phyloP scores from a whole-genome alignment of 2,329 filamentous ascomycete species.

The Cercospora sojina region DNA sequence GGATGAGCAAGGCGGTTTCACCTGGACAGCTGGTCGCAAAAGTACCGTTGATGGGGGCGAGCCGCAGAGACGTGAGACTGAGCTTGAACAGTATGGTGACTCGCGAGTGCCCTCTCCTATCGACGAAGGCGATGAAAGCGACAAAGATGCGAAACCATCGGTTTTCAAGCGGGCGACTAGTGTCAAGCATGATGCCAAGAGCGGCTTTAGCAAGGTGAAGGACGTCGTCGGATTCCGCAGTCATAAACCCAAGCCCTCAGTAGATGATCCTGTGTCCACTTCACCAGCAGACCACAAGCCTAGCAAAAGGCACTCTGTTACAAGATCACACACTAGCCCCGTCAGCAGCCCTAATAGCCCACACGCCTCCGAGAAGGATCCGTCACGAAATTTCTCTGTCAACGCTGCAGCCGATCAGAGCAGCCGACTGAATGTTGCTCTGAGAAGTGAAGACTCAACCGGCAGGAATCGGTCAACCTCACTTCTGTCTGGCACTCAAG shows the following conservation, averaged over 20 bases:
- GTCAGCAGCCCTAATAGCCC: conserved; percentile 33
- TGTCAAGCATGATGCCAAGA: conserved; percentile 76
- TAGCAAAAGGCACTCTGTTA: conserved; percentile 26
- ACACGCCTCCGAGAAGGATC: conserved; percentile 10
- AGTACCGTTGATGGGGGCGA: conserved; percentile 52
- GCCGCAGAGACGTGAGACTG: conserved; percentile 20
- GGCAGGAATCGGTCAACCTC: background rate
- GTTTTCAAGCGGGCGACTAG: conserved; percentile 78
- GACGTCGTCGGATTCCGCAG: conserved; percentile 68
- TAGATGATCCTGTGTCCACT: conserved; percentile 28
- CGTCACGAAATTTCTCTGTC: conserved; percentile 14
- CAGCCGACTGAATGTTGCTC: conserved; percentile 19
- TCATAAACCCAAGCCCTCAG: conserved; percentile 41
- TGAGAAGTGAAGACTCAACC: conserved; percentile 1
- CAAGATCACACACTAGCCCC: conserved; percentile 31
- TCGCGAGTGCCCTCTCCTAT: conserved; percentile 20
- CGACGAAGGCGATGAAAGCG: conserved; percentile 38
- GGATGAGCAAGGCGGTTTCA: conserved; percentile 54
- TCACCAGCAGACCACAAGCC: conserved; percentile 29
- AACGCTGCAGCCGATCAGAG: conserved; percentile 22
- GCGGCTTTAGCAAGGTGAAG: conserved; percentile 80
- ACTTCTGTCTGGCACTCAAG: conserved; percentile 10
- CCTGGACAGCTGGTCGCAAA: conserved; percentile 48
- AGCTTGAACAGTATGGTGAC: conserved; percentile 28
- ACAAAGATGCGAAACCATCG: conserved; percentile 43